Base-by-base conservation (phyloP, 1,284 basidiomycete genomes). In the Gymnopus androsaceus region DNA sequence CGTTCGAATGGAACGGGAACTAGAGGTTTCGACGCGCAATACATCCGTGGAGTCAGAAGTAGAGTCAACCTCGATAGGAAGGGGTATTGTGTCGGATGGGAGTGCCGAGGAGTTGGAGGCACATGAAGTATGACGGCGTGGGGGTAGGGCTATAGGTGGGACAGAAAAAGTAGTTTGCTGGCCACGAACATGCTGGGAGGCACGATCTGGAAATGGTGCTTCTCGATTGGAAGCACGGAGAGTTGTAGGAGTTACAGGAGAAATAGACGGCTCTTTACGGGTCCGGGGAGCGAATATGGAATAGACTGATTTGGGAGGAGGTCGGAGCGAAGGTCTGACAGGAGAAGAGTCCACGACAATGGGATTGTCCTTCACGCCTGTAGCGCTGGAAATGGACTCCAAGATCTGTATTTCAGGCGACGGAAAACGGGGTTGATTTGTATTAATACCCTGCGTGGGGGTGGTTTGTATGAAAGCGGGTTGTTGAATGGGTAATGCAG, bases 141-240 rank as follows among this genome's bases (percentile, higher is more conserved):
- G 65, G 54, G 60, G 61, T 60, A 68, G 40, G 52, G 66, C 68
- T 21, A 58, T 58, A 48, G 21, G 56, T 5, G 44, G 59, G 19
- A 46, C 58, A 40, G 47, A 53, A 23, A 61, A 68, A 67, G 30
- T 47, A 52, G 67, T 75, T 64, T 85, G 84, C 19, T 72, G 67
- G 36, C 84, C 86, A 62, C 77, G 80, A 58, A 87, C 77, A 69
- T 90, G 88, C 63, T 88, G 88, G n/a, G 69, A 74, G 25, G 73
- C 71, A 50, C 62, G 63, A 60, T 72, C 70, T 33, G 88, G 88
- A 63, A 79, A 80, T 9, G 82, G 79, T 1, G 72, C 72, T 21
- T 65, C 61, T 48, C 62, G 45, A 33, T 57, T 15, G 71, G 66
- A 50, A 74, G 68, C 6, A 70, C 54, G 19, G 64, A 62, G 27